Percentiles rank a stretch among this genome's conserved stretches.
Conservation (phyloP, 2,329 filamentous ascomycete genomes). For the Penicillium sp. region DNA sequence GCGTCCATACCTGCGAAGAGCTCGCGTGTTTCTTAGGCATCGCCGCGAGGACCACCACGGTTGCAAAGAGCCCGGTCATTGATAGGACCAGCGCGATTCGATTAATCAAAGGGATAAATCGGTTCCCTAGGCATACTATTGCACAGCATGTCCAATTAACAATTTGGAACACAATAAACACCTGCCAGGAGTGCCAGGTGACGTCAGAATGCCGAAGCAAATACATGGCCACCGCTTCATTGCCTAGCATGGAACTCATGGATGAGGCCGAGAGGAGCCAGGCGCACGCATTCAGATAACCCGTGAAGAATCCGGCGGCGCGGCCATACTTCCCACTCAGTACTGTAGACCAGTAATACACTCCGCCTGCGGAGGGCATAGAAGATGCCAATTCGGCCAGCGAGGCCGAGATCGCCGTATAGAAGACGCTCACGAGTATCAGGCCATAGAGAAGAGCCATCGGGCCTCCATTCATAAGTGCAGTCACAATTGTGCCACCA, state of each 20-base stretch:
- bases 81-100: conserved; percentile 56
- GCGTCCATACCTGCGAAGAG: conserved; percentile 29
- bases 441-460: conserved; percentile 62
- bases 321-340: conserved; percentile 51
- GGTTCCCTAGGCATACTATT: conserved; percentile 56
- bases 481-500: conserved; percentile 55
- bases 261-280: conserved; percentile 35
- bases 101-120: conserved; percentile 50
- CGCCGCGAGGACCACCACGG: conserved; percentile 49
- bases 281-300: conserved; percentile 36
- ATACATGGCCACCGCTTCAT: conserved; percentile 35
- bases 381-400: conserved; percentile 58
- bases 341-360: conserved; percentile 60
- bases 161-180: conserved; percentile 41
- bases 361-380: conserved; percentile 54
- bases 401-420: conserved; percentile 55
- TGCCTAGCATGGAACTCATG: conserved; percentile 35
- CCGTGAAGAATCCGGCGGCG: conserved; percentile 42
- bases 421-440: conserved; percentile 47
- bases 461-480: conserved; percentile 59
- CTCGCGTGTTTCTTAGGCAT: conserved; percentile 47
- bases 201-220: conserved; percentile 24
- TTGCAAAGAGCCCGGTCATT: conserved; percentile 48
- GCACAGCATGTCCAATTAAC: conserved; percentile 54
- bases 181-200: conserved; percentile 33